These are phyloP conservation scores for Akanthomyces lecanii DNA, from an alignment of 2,329 filamentous ascomycete species.

Conservation along the genomic window DNA sequence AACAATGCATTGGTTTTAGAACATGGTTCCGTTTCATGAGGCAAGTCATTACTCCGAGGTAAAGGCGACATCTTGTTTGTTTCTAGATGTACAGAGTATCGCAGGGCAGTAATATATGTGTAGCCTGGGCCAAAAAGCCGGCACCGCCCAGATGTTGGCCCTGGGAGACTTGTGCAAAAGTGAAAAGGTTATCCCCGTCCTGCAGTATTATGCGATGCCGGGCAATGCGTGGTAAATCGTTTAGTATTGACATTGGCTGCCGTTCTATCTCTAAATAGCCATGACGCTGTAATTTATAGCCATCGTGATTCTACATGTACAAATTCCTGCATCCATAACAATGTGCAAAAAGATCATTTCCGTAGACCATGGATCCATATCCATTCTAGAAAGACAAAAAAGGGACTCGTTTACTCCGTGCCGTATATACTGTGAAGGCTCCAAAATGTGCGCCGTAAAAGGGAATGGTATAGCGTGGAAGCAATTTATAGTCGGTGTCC, in stretches of 20 bases:
- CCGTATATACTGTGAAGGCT: neutral
- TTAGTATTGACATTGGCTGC: neutral
- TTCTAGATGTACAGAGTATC: too few relatives aligned
- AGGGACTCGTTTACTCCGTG: neutral
- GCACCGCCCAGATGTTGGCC: neutral
- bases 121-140: neutral
- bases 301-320: constrained; percentile 2
- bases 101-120: neutral
- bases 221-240: neutral
- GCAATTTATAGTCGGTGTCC: neutral
- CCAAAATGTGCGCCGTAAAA: constrained; percentile 9
- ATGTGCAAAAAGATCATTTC: neutral
- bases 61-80: too few relatives aligned
- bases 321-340: neutral
- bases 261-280: neutral
- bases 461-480: neutral
- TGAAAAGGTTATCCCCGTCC: neutral
- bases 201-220: neutral
- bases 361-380: neutral
- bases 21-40: neutral
- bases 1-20: neutral
- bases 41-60: too few relatives aligned
- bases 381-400: neutral
- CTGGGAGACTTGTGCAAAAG: neutral
- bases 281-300: neutral